Percentiles rank a stretch among this genome's conserved stretches.
Evolutionary conservation across 2,329 filamentous ascomycete genomes (phyloP).

Genomic region (Beauveria sp.): DNA sequence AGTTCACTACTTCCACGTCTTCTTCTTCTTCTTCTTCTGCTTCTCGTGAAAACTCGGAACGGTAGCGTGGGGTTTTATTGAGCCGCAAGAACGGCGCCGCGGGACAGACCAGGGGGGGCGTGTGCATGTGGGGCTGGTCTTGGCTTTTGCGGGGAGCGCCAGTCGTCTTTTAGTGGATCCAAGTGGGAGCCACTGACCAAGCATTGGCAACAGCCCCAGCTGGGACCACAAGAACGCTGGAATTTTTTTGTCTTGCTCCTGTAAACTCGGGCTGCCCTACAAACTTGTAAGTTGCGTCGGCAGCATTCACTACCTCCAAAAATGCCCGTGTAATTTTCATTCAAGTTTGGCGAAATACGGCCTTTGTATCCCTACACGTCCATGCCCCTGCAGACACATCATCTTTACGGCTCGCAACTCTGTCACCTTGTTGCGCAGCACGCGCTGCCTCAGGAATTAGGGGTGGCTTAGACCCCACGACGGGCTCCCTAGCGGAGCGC

Average conservation of each 20-base stretch:
- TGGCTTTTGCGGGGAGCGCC: slow-evolving; percentile 9
- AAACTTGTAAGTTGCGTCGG: not conserved
- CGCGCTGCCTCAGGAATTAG: not conserved
- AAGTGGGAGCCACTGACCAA: too few relatives aligned
- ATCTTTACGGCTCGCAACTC: too few relatives aligned
- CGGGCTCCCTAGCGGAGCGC: not conserved
- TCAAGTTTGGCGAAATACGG: not conserved
- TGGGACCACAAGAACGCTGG: not conserved
- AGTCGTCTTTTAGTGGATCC: not conserved
- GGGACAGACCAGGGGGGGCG: not conserved
- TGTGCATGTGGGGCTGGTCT: not conserved
- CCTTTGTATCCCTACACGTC: too few relatives aligned
- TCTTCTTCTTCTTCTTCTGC: not conserved
- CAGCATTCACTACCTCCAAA: not conserved
- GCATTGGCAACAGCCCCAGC: not conserved
- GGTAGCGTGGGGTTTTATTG: not conserved
- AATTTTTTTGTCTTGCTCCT: too few relatives aligned
- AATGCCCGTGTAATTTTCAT: not conserved
- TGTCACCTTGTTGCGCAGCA: too few relatives aligned
- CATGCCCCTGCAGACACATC: not conserved
- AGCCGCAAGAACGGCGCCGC: not conserved
- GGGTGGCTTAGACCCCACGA: slow-evolving; percentile 10
- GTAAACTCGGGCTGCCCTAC: not conserved
- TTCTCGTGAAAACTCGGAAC: slow-evolving; percentile 11
- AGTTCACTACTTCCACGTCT: not conserved